Evolutionary conservation across 306 rosid species (phyloP), one percentile per base, ranked within the genome.

Genomic region (Pterocarpus macrocarpus): DNA sequence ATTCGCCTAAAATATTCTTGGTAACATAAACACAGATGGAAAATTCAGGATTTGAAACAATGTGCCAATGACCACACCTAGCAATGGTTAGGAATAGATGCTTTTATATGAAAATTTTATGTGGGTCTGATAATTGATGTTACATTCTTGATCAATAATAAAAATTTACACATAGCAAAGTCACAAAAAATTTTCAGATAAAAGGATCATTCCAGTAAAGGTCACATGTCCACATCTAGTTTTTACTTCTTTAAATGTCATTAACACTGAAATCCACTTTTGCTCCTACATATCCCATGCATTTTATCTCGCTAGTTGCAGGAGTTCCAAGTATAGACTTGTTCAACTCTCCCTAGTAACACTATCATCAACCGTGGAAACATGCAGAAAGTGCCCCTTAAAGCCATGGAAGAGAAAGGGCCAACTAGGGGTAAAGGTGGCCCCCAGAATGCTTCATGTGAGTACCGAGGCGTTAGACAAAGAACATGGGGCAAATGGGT

Each of bases 401-500:
- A 95, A 95, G 86, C 97, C 97, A 50, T 95, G 98, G 98, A 92
- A 22, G 28, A 91, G 90, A 95, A 95, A 85, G 98, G 98, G 2
- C 95, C 97, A 38, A 90, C 97, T 1, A 80, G 97, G 59, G 98
- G 98, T 47, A 95, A 95, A 87, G 98, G 98, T 0, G 98, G 98
- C 41, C 98, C 98, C 8, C 91, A 87, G 78, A 95, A 95, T 11
- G 97, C 97, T 36, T 83, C 91, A 0, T 95, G 98, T 1, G 91
- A 95, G 64, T 95, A 92, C 56, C 90, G 98, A 5, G 97, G 98
- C 2, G 98, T 95, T 58, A 81, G 98, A 1, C 98, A 92, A 59
- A 85, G 98, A 80, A 95, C 97, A 1, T 95, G 98, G 98, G 98
- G 97, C 6, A 95, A 95, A 84, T 95, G 98, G 98, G 98, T 95